These are phyloP conservation scores for Lasiosphaeria hispida DNA, from an alignment of 495 filamentous ascomycete genomes.

Conservation along the genomic window DNA sequence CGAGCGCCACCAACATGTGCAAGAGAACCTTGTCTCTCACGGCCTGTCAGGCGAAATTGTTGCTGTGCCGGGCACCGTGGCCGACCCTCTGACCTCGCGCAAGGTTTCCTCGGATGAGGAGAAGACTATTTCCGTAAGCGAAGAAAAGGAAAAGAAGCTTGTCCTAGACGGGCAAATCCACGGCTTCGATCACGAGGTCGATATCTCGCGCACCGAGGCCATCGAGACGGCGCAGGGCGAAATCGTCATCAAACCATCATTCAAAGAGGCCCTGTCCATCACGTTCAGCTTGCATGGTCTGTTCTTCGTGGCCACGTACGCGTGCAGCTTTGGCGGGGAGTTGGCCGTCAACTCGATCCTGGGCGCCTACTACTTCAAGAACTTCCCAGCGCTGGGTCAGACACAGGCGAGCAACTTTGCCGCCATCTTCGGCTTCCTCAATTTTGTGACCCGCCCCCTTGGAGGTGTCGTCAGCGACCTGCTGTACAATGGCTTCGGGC, in stretches of 20 bases:
- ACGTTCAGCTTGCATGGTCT: constrained; percentile 63
- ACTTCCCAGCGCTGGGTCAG: constrained; percentile 72
- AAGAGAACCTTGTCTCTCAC: constrained; percentile 44
- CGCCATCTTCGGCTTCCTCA: constrained; percentile 88
- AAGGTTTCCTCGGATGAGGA: constrained; percentile 19
- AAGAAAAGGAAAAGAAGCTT: constrained; percentile 42
- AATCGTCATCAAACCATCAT: constrained; percentile 62
- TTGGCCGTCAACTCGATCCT: constrained; percentile 84
- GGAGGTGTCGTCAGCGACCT: constrained; percentile 73
- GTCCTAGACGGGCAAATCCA: constrained; percentile 23
- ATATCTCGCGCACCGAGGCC: constrained; percentile 33
- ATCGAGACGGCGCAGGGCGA: constrained; percentile 60
- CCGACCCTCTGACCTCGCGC: constrained; percentile 43
- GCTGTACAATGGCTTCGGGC: constrained; percentile 60
- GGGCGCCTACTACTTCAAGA: constrained; percentile 72
- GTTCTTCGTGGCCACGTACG: constrained; percentile 66
- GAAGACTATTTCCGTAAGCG: constrained; percentile 25
- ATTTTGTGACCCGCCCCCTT: constrained; percentile 69
- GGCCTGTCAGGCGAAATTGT: constrained; percentile 43
- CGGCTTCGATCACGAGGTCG: constrained; percentile 10
- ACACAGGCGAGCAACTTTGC: constrained; percentile 74
- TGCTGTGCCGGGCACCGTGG: constrained; percentile 53
- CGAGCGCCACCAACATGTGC: constrained; percentile 57
- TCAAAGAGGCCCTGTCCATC: constrained; percentile 59
- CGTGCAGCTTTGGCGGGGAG: constrained; percentile 83